phyloP scores from a whole-genome alignment of 1,284 basidiomycete genomes.

The Cutaneotrichosporon sp. region DNA sequence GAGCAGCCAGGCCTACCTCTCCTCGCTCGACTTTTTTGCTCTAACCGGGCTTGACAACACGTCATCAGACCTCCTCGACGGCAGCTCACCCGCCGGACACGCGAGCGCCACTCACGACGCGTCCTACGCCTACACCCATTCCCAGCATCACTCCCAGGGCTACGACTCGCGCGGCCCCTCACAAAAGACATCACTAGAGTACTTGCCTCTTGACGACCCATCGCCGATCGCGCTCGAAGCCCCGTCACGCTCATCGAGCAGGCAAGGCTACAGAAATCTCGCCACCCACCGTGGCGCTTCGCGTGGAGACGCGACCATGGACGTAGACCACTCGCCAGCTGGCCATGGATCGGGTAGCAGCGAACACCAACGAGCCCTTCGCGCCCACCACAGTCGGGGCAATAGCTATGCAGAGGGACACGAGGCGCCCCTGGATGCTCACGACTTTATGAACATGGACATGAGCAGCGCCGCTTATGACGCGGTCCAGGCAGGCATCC shows the following conservation, averaged over 20 bases:
- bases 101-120: not conserved
- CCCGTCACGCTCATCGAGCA: slow-evolving; percentile 11
- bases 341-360: slow-evolving; percentile 1
- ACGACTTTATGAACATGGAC: slow-evolving; percentile 16
- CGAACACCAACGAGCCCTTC: slow-evolving; percentile 4
- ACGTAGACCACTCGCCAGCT: slow-evolving; percentile 13
- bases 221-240: slow-evolving; percentile 25
- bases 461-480: slow-evolving; percentile 19
- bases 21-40: slow-evolving; percentile 27
- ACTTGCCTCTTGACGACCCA: slow-evolving; percentile 25
- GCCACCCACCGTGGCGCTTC: not conserved
- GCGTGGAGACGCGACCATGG: slow-evolving; percentile 10
- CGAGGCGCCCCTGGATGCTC: slow-evolving; percentile 13
- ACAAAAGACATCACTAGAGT: slow-evolving; percentile 1
- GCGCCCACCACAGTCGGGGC: not conserved
- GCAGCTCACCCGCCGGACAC: not conserved
- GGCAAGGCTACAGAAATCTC: slow-evolving; percentile 11
- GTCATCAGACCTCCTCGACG: slow-evolving; percentile 9
- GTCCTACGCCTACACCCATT: not conserved
- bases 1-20: slow-evolving; percentile 14
- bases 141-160: not conserved
- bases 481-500: slow-evolving; percentile 27
- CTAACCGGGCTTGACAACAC: slow-evolving; percentile 24
- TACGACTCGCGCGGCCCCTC: not conserved
- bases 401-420: slow-evolving; percentile 5